Evolutionary conservation across 192 early-diverging fungal species (phyloP), one percentile per base, ranked within the genome.

Genomic region (Jimgerdemannia lactiflua): DNA sequence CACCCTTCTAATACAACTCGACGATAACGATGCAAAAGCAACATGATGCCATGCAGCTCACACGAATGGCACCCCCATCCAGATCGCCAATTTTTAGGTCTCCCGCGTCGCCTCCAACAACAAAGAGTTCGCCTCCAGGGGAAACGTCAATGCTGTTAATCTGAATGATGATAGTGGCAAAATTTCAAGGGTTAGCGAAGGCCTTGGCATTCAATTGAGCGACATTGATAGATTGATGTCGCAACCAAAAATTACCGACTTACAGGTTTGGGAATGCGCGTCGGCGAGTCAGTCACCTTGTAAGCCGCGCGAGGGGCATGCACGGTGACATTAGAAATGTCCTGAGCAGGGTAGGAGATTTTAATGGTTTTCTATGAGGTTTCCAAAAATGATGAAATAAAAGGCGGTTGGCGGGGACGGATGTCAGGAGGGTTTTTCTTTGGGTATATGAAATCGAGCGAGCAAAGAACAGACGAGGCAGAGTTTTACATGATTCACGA

Each of bases 101-200:
- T 4, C 70, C 79, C 41, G 49, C 14, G 14, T 81, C 82, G 44
- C 77, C 74, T 70, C 83, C 83, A 65, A 77, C 77, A 11, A 81
- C 85, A 69, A 82, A 85, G 18, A 88, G 66, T 41, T 80, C 79
- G 8, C 85, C 82, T 66, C 82, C 78, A 49, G 85, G 87, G 10
- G 87, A 88, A 2, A 88, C 70, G 76, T 86, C 83, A 39, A 88
- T 66, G 40, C 80, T 75, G 4, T 70, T 77, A 17, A 83, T 72
- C 87, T 88, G 67, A 8, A 43, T 20, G 43, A 8, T 7, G 20
- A 18, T 11, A 4, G 10, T 41, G 14, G 43, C 6, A 66, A 44
- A 43, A 42, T 11, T 67, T 64, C 43, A 68, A 42, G 4, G 42
- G 11, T 43, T 19, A 40, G 17, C 54, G 44, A 63, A 14, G 18